Base-by-base conservation (phyloP, 768 basidiomycete genomes). In the Tulasnella sp. region DNA sequence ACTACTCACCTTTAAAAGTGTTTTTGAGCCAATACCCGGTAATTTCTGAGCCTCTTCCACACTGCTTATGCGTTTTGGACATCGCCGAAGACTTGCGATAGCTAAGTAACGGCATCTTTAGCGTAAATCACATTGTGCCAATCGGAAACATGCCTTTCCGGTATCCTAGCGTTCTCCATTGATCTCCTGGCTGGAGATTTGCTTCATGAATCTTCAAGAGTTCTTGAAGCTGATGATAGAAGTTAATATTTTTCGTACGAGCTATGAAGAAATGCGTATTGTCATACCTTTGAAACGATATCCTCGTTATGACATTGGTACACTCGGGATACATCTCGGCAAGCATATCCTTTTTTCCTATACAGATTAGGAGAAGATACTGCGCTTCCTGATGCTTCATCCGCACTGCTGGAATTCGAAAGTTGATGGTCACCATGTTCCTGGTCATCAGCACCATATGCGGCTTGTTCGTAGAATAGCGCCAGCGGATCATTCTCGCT, bases 241-340 rank as follows among this genome's bases (percentile, higher is more conserved):
- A 50, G 2, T 33, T 7, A 51, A 4, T 15, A 32, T 22, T 43
- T 22, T n/a, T n/a, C n/a, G n/a, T n/a, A n/a, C n/a, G n/a, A n/a
- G n/a, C n/a, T n/a, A n/a, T n/a, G n/a, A n/a, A n/a, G n/a, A n/a
- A 15, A 31, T 8, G 20, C 9, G 39, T 31, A 12, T 37, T 19
- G 8, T 12, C 60, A 22, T 56, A 77, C 84, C 71, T 83, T 84
- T 59, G 81, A 78, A 28, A 85, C 71, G 41, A 89, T 73, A 58
- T 80, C 75, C 61, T 86, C 79, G 59, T 89, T 89, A 3, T 69
- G 68, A 53, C 76, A 27, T n/a, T n/a, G n/a, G n/a, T n/a, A n/a
- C n/a, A n/a, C n/a, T n/a, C n/a, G n/a, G n/a, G n/a, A n/a, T n/a
- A 31, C 24, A 24, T 50, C 35, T 22, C 41, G 27, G 53, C 51